A percentile compares a stretch with the other conserved stretches of the same genome.
phyloP scores from a whole-genome alignment of 441 rosid species.

The Kokia cookei region DNA sequence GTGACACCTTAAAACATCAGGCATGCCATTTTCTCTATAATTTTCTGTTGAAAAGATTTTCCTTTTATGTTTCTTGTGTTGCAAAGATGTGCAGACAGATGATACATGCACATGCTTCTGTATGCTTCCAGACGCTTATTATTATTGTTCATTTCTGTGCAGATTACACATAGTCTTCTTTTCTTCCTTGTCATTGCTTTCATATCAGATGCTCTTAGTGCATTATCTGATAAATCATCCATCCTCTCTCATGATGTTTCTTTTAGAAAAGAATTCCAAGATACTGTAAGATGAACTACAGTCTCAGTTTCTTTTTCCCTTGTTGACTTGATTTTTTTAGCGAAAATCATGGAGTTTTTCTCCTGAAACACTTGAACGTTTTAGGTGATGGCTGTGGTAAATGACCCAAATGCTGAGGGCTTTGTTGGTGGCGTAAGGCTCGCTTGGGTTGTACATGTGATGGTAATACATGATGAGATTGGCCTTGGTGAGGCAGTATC shows the following conservation, averaged over 20 bases:
- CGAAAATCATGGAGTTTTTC: background rate
- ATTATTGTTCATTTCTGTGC: conserved; percentile 30
- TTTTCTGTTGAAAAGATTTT: background rate
- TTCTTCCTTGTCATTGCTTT: conserved; percentile 78
- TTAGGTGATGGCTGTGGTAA: conserved; percentile 74
- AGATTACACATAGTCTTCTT: conserved; percentile 81
- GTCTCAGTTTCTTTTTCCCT: background rate
- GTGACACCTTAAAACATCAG: conserved; percentile 65
- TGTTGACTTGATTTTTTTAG: conserved; percentile 10
- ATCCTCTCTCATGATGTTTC: conserved; percentile 72
- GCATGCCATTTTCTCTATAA: conserved; percentile 27
- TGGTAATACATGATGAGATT: conserved; percentile 67
- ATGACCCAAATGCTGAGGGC: conserved; percentile 58
- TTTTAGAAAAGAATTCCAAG: conserved; percentile 82
- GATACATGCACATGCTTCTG: background rate
- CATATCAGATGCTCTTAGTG: conserved; percentile 85
- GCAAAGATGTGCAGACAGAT: background rate
- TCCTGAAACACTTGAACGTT: conserved; percentile 19
- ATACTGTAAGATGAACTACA: conserved; percentile 57
- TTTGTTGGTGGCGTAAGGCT: conserved; percentile 78
- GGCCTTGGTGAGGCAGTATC: conserved; percentile 50
- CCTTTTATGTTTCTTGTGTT: background rate
- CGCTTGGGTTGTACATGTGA: conserved; percentile 90
- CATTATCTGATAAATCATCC: conserved; percentile 73
- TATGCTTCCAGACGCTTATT: conserved; percentile 1